These are phyloP conservation scores for Inga oerstediana DNA, from an alignment of 306 rosid species.

Conservation along the genomic window DNA sequence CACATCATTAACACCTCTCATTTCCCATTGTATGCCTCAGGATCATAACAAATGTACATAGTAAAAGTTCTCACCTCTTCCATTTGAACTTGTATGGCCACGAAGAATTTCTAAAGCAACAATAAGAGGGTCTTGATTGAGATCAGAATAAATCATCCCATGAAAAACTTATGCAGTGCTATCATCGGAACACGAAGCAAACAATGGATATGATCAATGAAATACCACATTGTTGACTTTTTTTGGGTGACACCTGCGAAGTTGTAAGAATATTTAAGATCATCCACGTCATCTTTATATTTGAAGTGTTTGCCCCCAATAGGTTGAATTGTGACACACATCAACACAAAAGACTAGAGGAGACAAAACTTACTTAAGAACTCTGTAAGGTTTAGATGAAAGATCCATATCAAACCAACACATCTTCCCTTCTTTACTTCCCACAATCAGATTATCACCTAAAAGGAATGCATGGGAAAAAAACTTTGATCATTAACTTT, in stretches of 20 bases:
- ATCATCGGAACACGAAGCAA: slow-evolving; percentile 93
- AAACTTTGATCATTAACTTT: slow-evolving; percentile 10
- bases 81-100: slow-evolving; percentile 73
- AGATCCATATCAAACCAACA: slow-evolving; percentile 99
- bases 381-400: slow-evolving; percentile 81
- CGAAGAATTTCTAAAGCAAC: slow-evolving; percentile 86
- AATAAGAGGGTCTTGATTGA: slow-evolving; percentile 85
- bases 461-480: slow-evolving; percentile 35
- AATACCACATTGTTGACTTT: slow-evolving; percentile 77
- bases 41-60: slow-evolving; percentile 1
- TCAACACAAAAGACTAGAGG: neutral
- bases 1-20: too few species aligned
- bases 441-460: slow-evolving; percentile 96
- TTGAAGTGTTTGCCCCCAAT: neutral
- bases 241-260: slow-evolving; percentile 87
- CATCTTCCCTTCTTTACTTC: slow-evolving; percentile 94
- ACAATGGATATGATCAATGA: slow-evolving; percentile 78
- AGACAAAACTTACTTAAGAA: slow-evolving; percentile 54
- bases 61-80: slow-evolving; percentile 68
- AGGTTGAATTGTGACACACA: neutral
- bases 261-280: slow-evolving; percentile 31
- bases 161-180: slow-evolving; percentile 87
- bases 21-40: neutral
- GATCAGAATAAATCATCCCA: slow-evolving; percentile 94
- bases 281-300: neutral